These are phyloP conservation scores for Xanthoparmelia taractica DNA, from an alignment of 495 filamentous ascomycete species.

Conservation along the genomic window DNA sequence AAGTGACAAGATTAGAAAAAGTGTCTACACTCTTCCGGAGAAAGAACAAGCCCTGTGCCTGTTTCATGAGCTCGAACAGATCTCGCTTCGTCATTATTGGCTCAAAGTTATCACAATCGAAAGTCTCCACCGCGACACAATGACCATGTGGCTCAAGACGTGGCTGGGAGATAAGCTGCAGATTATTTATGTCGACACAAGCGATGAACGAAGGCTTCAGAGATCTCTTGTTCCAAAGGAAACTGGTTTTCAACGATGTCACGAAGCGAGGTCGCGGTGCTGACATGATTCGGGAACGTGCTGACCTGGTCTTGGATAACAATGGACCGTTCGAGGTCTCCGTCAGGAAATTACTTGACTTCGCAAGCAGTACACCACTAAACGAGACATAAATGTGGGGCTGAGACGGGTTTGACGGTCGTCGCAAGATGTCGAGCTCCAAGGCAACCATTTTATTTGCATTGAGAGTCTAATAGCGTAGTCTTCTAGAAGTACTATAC, in stretches of 20 bases:
- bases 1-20: too few relatives aligned
- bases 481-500: too few relatives aligned
- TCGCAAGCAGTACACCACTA: background rate
- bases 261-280: background rate
- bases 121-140: background rate
- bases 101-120: too few relatives aligned
- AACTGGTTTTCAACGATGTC: background rate
- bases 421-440: too few relatives aligned
- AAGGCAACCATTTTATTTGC: too few relatives aligned
- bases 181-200: background rate
- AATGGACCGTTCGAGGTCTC: background rate
- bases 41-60: too few relatives aligned
- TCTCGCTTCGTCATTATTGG: too few relatives aligned
- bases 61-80: too few relatives aligned
- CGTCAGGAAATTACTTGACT: background rate
- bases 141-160: background rate
- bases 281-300: background rate
- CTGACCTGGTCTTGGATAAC: background rate
- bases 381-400: background rate
- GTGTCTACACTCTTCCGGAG: too few relatives aligned
- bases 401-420: too few relatives aligned
- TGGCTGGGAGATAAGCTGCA: background rate
- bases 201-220: background rate
- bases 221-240: background rate
- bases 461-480: too few relatives aligned